Conservation (phyloP, 2,329 filamentous ascomycete species). For the Beauveria varroae region DNA sequence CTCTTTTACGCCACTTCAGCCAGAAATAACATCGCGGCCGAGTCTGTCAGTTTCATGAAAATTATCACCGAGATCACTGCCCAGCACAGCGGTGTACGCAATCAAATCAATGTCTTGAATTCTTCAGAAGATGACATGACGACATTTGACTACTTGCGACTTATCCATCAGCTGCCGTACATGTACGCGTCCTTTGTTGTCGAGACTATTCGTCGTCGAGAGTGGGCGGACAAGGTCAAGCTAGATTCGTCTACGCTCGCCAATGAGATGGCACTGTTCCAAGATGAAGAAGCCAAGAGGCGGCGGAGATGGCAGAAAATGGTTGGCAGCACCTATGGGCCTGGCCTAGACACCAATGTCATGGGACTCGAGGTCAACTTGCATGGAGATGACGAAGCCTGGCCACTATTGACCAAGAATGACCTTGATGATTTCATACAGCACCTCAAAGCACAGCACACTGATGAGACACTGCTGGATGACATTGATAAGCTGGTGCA, state of each 20-base stretch:
- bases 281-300: conserved; percentile 85
- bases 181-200: conserved; percentile 85
- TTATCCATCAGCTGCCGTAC: conserved; percentile 76
- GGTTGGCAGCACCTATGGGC: conserved; percentile 67
- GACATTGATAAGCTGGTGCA: conserved; percentile 71
- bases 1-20: conserved; percentile 52
- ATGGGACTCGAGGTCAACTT: conserved; percentile 80
- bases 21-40: conserved; percentile 59
- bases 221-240: conserved; percentile 90
- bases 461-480: conserved; percentile 57
- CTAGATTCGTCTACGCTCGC: conserved; percentile 78
- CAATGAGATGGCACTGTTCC: conserved; percentile 86
- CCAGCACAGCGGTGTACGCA: conserved; percentile 63
- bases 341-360: conserved; percentile 60
- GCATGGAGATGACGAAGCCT: conserved; percentile 67
- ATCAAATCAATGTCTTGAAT: conserved; percentile 63
- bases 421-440: conserved; percentile 71
- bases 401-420: conserved; percentile 69
- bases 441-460: conserved; percentile 55
- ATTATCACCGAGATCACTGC: conserved; percentile 74
- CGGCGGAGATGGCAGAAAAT: conserved; percentile 86
- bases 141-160: conserved; percentile 71
- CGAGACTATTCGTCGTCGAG: conserved; percentile 76
- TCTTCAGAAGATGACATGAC: conserved; percentile 69
- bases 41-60: conserved; percentile 69